A percentile compares a stretch with the other conserved stretches of the same genome.
Evolutionary conservation across 495 filamentous ascomycete species (phyloP).

Genomic region (Daldinia loculata): DNA sequence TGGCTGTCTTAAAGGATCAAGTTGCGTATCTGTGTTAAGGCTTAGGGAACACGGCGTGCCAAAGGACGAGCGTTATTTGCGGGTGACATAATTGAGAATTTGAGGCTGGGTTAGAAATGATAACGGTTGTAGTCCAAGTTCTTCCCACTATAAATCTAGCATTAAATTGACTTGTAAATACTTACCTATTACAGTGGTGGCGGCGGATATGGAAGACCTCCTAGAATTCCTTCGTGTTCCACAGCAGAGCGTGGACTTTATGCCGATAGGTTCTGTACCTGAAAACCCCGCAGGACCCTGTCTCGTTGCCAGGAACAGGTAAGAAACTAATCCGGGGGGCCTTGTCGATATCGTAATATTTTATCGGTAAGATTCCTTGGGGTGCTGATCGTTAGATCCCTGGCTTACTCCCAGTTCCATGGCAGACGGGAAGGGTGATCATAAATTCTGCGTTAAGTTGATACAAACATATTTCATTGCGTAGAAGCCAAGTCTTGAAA

Average conservation of each 20-base stretch:
- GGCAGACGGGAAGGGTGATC: slow-evolving; percentile 42
- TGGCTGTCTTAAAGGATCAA: background rate
- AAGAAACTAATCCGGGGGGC: slow-evolving; percentile 10
- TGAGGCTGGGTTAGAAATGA: background rate
- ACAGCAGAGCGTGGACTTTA: slow-evolving; percentile 23
- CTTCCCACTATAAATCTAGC: too few species aligned
- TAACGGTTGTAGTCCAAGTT: background rate
- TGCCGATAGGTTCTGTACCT: slow-evolving; percentile 27
- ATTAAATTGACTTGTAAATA: background rate
- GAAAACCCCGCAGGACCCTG: slow-evolving; percentile 26
- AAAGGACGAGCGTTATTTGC: background rate
- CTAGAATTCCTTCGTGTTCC: slow-evolving; percentile 27
- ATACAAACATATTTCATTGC: background rate
- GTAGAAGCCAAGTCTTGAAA: background rate
- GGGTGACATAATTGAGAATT: background rate
- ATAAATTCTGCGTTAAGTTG: slow-evolving; percentile 27
- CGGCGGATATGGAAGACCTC: slow-evolving; percentile 26
- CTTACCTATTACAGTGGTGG: slow-evolving; percentile 13
- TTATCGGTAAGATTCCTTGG: slow-evolving; percentile 40
- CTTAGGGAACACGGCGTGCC: too few species aligned
- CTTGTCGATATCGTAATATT: slow-evolving; percentile 37
- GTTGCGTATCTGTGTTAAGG: too few species aligned
- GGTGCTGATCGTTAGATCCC: slow-evolving; percentile 41
- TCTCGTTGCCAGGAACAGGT: slow-evolving; percentile 20
- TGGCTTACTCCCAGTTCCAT: slow-evolving; percentile 29